These are phyloP conservation scores for Fusarium tanahbumbuense DNA, from an alignment of 2,329 filamentous ascomycete species.

Conservation along the genomic window DNA sequence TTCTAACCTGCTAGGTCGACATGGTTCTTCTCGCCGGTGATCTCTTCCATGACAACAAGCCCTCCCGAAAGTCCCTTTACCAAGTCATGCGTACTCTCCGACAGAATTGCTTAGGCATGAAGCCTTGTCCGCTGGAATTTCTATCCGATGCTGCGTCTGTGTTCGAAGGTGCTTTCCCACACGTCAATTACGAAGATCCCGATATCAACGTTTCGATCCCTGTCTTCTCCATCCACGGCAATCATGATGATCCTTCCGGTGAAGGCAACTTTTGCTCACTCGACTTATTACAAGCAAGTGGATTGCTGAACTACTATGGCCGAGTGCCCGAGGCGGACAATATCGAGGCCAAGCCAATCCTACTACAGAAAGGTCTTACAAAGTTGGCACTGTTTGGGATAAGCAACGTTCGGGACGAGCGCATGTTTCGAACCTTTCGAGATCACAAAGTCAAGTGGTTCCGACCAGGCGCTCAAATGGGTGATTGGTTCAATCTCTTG, in stretches of 20 bases:
- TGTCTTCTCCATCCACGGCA: slow-evolving; percentile 98
- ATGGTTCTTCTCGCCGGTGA: slow-evolving; percentile 97
- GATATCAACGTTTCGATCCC: slow-evolving; percentile 98
- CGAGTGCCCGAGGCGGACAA: slow-evolving; percentile 95
- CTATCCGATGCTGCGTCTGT: slow-evolving; percentile 92
- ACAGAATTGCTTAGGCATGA: slow-evolving; percentile 93
- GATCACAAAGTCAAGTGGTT: slow-evolving; percentile 96
- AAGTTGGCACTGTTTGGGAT: slow-evolving; percentile 94
- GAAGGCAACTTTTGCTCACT: slow-evolving; percentile 92
- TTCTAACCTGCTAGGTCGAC: slow-evolving; percentile 70
- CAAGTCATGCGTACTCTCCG: slow-evolving; percentile 96
- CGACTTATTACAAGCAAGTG: slow-evolving; percentile 90
- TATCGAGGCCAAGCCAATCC: slow-evolving; percentile 88
- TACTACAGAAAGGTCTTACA: slow-evolving; percentile 92
- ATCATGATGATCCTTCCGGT: slow-evolving; percentile 98
- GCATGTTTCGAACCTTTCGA: slow-evolving; percentile 91
- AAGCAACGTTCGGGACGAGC: slow-evolving; percentile 95
- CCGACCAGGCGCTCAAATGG: slow-evolving; percentile 79
- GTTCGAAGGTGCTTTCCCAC: slow-evolving; percentile 88
- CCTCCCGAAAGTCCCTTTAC: slow-evolving; percentile 93
- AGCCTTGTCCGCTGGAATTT: slow-evolving; percentile 94
- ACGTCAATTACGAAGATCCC: slow-evolving; percentile 97
- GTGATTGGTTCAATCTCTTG: slow-evolving; percentile 96
- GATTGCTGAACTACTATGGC: slow-evolving; percentile 95
- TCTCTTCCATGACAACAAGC: slow-evolving; percentile 98